Conservation (phyloP, 306 rosid species). For the Castanea crenata region DNA sequence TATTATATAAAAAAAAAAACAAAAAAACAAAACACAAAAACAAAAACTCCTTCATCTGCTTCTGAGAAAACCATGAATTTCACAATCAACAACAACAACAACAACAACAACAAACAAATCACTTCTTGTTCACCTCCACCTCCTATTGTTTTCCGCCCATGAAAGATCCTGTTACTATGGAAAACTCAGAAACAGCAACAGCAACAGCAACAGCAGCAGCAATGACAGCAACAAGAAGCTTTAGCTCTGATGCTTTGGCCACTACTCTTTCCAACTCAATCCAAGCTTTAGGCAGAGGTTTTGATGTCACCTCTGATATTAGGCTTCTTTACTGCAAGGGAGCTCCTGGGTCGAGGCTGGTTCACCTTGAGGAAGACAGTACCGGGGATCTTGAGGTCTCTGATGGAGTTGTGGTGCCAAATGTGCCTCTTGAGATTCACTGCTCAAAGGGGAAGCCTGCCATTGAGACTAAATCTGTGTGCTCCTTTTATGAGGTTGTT, state of each 20-base stretch:
- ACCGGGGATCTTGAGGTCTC: conserved; percentile 61
- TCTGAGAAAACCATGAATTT: conserved; percentile 25
- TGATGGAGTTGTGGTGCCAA: conserved; percentile 49
- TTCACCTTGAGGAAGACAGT: conserved; percentile 52
- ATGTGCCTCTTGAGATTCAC: conserved; percentile 64
- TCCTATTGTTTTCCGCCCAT: conserved; percentile 11
- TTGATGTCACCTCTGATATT: conserved; percentile 94
- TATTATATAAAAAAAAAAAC: too few species aligned
- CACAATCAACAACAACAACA: neutral
- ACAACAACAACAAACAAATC: neutral
- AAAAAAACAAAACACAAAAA: too few species aligned
- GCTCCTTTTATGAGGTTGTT: conserved; percentile 69
- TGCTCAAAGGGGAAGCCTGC: conserved; percentile 40
- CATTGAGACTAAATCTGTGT: conserved; percentile 48
- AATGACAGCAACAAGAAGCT: conserved; percentile 17
- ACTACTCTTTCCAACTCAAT: conserved; percentile 72
- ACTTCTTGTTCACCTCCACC: neutral
- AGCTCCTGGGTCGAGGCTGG: conserved; percentile 82
- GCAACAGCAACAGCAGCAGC: neutral
- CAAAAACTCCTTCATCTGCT: neutral
- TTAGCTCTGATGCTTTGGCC: conserved; percentile 56
- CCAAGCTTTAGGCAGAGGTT: conserved; percentile 94
- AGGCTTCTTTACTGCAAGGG: conserved; percentile 94
- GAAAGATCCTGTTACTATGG: conserved; percentile 32
- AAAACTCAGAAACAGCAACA: conserved; percentile 21